Base-by-base conservation (phyloP, 805 yeast species). In the Kuraishia piskuri region DNA sequence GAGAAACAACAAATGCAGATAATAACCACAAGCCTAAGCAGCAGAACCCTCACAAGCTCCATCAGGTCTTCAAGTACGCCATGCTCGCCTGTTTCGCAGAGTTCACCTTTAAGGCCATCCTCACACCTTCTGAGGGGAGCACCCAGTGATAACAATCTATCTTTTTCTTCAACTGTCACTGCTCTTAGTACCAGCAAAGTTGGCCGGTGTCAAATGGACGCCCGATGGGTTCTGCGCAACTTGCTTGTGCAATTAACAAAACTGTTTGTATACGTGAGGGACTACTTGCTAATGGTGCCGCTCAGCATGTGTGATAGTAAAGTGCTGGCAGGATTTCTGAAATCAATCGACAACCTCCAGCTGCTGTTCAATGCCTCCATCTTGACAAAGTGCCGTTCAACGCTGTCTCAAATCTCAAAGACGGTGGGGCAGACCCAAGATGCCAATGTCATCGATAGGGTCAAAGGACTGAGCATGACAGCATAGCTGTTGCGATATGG, bases 361-460 rank as follows among this genome's bases (percentile, higher is more conserved):
- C 48, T 64, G 14, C 50, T 68, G 23, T 52, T 67, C 20, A 67
- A 67, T 40, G 62, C 64, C 4, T 58, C 68, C 9, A 59, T 68
- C 3, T 55, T 63, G 9, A 61, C 63, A 50, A 68, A 68, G 53
- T 53, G 67, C n/a, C 55, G 20, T n/a, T 46, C 51, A 31, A 31
- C 7, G 31, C 31, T 26, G 46, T 46, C 26, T 50, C 51, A 26
- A 26, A 47, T n/a, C 19, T 49, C 22, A 26, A 24, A 25, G 26
- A 24, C 21, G 49, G 52, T 52, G 50, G n/a, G 44, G 20, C 55
- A 55, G 21, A 22, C 49, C 6, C 51, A 50, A 19, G 46, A 52
- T 14, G 10, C 31, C 22, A 19, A 48, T 49, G 23, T 46, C 19
- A 51, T 40, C 49, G 44, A 31, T 8, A 31, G 14, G 9, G 9